These are phyloP conservation scores for Colletotrichum acutatum DNA, from an alignment of 2,329 filamentous ascomycete species.

Conservation along the genomic window DNA sequence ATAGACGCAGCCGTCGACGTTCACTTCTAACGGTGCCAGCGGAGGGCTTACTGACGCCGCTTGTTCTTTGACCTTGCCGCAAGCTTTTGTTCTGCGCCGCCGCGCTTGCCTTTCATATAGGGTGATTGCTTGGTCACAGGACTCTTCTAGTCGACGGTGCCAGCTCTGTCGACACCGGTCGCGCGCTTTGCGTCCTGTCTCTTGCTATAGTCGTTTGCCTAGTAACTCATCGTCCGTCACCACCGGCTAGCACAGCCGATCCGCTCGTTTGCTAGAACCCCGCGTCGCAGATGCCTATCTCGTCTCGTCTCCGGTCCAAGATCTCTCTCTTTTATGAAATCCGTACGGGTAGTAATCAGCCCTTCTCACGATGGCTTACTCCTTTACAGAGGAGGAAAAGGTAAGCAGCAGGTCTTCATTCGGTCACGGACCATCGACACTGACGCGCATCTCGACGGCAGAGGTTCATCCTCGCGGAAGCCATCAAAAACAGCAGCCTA, in stretches of 20 bases:
- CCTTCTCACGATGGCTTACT: slow-evolving; percentile 37
- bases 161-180: slow-evolving; percentile 14
- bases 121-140: background rate
- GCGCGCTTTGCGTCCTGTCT: slow-evolving; percentile 1
- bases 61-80: slow-evolving; percentile 16
- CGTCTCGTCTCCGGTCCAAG: background rate
- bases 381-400: slow-evolving; percentile 64
- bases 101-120: slow-evolving; percentile 17
- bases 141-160: slow-evolving; percentile 14
- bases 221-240: background rate
- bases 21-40: background rate
- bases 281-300: slow-evolving; percentile 34
- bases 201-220: slow-evolving; percentile 7
- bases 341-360: background rate
- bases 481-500: slow-evolving; percentile 66
- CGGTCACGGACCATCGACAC: slow-evolving; percentile 2
- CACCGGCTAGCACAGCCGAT: slow-evolving; percentile 11
- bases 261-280: slow-evolving; percentile 17
- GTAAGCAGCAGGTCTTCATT: slow-evolving; percentile 47
- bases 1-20: background rate
- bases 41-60: slow-evolving; percentile 2
- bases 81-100: slow-evolving; percentile 4
- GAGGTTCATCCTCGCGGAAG: slow-evolving; percentile 68
- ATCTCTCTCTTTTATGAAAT: slow-evolving; percentile 12
- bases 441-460: slow-evolving; percentile 42